Percentiles rank a stretch among this genome's conserved stretches.
Evolutionary conservation across 805 yeast genomes (phyloP).

Genomic region (Saccharomycopsis fibuligera): DNA sequence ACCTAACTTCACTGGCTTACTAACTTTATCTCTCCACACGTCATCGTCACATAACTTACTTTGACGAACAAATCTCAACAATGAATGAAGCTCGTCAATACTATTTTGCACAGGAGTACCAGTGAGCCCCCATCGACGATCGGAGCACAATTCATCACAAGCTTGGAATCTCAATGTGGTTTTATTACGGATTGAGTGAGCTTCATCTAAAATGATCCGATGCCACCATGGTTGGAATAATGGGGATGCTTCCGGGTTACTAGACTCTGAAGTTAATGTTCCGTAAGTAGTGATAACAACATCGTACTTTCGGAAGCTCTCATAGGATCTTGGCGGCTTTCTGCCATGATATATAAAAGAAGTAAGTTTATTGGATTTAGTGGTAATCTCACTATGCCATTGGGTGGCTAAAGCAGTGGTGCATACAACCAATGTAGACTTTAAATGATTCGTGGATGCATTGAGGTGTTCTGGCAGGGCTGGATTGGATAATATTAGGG

Average conservation of each 20-base stretch:
- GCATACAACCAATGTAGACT: constrained; percentile 57
- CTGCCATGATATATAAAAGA: constrained; percentile 52
- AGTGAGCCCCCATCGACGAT: background rate
- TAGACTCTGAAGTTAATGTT: background rate
- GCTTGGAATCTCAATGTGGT: background rate
- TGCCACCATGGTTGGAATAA: background rate
- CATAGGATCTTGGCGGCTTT: constrained; percentile 25
- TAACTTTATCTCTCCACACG: background rate
- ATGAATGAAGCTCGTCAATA: background rate
- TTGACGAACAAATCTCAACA: background rate
- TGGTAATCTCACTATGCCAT: constrained; percentile 63
- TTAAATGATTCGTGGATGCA: too few relatives aligned
- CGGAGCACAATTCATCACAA: background rate
- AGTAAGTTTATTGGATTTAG: constrained; percentile 37
- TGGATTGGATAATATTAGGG: constrained; percentile 50
- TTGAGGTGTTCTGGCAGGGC: too few relatives aligned
- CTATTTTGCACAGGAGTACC: background rate
- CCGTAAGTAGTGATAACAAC: background rate
- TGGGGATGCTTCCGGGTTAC: background rate
- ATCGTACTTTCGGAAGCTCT: background rate
- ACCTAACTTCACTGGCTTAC: background rate
- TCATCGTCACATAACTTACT: background rate
- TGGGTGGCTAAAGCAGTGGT: constrained; percentile 71
- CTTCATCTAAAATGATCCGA: background rate
- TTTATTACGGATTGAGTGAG: constrained; percentile 28